Evolutionary conservation across 2,329 filamentous ascomycete genomes (phyloP).

Genomic region (Nemania serpens): DNA sequence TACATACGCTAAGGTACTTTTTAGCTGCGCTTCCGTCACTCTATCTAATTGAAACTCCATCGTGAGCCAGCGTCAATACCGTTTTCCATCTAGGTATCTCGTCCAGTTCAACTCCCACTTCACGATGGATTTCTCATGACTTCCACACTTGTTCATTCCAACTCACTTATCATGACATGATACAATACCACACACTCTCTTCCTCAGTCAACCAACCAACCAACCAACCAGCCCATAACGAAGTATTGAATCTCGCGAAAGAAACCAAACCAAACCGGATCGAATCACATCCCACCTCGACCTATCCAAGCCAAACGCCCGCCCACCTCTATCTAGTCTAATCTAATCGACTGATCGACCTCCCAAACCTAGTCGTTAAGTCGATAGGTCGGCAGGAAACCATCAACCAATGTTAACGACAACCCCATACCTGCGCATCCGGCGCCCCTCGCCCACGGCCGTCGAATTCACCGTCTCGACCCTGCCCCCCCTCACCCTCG

Average conservation of each 20-base stretch:
- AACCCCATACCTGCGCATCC: slow-evolving; percentile 62
- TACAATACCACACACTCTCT: not conserved
- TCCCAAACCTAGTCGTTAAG: no score
- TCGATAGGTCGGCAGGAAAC: not conserved
- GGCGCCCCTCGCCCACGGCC: slow-evolving; percentile 83
- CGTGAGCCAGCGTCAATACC: no score
- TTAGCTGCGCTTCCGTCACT: not conserved
- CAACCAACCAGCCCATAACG: not conserved
- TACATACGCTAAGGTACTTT: not conserved
- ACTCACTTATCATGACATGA: not conserved
- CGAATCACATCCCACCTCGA: not conserved
- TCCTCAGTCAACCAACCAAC: not conserved
- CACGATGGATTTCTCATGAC: not conserved
- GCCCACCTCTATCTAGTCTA: no score
- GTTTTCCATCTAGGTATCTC: no score
- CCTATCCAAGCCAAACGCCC: not conserved
- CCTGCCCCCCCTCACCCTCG: slow-evolving; percentile 58
- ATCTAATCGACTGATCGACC: not conserved
- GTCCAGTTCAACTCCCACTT: not conserved
- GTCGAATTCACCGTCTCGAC: slow-evolving; percentile 91
- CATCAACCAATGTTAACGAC: slow-evolving; percentile 58
- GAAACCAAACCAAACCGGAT: not conserved
- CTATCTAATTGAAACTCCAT: not conserved
- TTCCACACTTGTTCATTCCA: not conserved
- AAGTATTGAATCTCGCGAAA: not conserved